Base-by-base conservation (phyloP, 805 yeast species). In the Candida ipomoeae region DNA sequence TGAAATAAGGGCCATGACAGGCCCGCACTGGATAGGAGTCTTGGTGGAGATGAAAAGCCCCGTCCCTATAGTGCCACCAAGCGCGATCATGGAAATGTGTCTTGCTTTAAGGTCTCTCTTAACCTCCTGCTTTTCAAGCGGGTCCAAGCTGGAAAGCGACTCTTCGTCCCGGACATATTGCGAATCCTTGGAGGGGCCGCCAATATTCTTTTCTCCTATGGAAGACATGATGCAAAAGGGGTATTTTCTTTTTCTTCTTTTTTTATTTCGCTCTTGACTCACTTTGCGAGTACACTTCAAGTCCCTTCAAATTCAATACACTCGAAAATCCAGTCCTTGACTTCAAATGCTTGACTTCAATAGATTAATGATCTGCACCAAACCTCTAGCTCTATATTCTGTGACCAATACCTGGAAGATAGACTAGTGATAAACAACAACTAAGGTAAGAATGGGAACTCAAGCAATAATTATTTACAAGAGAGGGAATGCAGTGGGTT, bases 11-110 rank as follows among this genome's bases (percentile, higher is more conserved):
- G 87, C 70, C 47, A 81, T 80, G 10, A 81, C 90, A 1, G 91
- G 91, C 20, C 92, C 92, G 14, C 87, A 83, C 32, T 69, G 61
- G 31, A 85, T 62, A 2, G 87, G 82, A 3, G 75, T 61, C 5
- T 83, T 74, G 38, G 84, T 78, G 62, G 87, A 83, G 44, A 86
- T 81, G 71, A 85, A 84, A 38, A 85, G 72, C 64, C 91, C 91
- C 2, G 90, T 84, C 60, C 91, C 91, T 54, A 86, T 84, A 33
- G 90, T 83, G 54, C 90, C 91, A 54, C 91, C 92, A 18, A 85
- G 72, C 43, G 90, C 89, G 58, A 85, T 80, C 89, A 85, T 84
- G 32, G 85, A 75, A 45, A 85, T 78, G 59, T 84, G 89, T 60
- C 92, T 73, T 17, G 83, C 79, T 63, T 83, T 82, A 51, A 85